Base-by-base conservation (phyloP, 495 filamentous ascomycete genomes). In the Evernia prunastri region DNA sequence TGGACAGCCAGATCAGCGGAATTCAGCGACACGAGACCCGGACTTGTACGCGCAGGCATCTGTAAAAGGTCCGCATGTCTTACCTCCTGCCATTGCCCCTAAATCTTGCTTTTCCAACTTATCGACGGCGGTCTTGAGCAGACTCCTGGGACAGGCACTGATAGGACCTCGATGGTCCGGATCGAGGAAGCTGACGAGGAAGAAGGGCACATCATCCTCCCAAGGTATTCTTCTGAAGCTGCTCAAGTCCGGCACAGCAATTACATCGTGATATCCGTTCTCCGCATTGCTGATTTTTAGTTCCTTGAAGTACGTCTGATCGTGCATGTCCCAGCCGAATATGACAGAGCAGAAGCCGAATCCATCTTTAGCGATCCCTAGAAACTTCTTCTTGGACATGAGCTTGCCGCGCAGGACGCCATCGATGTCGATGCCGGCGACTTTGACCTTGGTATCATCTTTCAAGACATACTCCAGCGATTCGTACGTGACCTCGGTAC, bases 251-350 rank as follows among this genome's bases (percentile, higher is more conserved):
- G 90, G 85, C 2, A 91, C 77, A 1, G 94, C 94, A 59, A 97
- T 81, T 27, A 98, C 74, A 73, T 98, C 94, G 56, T 88, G 82
- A 72, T 96, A 97, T 37, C 94, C 94, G 70, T 96, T 98, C 67
- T 91, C 86, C 72, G 89, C 88, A 74, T 96, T 97, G 77, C 89
- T 92, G 72, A 97, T 88, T 68, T 84, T 82, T 57, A 97, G 83
- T 75, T 97, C 92, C 61, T 81, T 78, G 71, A 85, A 86, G 70
- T 98, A 97, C 11, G 90, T 94, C 72, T 82, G 80, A 70, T 98
- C 94, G 75, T 97, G 93, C 90, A 96, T 96, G 68, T 98, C 94
- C 93, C 93, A 97, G 70, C 92, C 94, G 69, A 96, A 97, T 42
- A 98, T 84, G 61, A 97, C 91, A 5, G 89, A 93, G 80, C 94